Percentiles rank a stretch among this genome's conserved stretches.
phyloP scores from a whole-genome alignment of 345 rosid genomes.

The Populus tremula region DNA sequence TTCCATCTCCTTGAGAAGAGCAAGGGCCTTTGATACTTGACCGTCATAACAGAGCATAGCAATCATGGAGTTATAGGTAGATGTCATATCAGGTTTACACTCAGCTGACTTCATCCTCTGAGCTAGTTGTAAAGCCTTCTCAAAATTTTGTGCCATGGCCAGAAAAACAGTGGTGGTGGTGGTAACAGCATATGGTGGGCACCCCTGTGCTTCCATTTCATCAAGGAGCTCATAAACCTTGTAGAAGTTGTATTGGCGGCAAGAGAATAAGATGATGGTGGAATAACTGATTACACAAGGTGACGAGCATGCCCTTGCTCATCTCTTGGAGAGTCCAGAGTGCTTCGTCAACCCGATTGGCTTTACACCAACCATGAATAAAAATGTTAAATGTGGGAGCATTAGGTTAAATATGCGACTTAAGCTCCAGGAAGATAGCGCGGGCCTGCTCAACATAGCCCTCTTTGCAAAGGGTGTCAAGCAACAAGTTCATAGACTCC shows the following conservation, averaged over 20 bases:
- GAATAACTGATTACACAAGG: conserved; percentile 76
- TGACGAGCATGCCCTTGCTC: conserved; percentile 58
- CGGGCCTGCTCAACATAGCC: conserved; percentile 64
- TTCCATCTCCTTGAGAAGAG: conserved; percentile 57
- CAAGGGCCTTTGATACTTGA: conserved; percentile 44
- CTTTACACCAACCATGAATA: conserved; percentile 85
- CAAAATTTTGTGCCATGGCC: conserved; percentile 47
- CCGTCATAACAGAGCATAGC: conserved; percentile 64
- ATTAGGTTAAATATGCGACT: conserved; percentile 56
- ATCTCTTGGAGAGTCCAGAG: conserved; percentile 86
- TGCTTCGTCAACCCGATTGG: conserved; percentile 73
- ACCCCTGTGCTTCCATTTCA: conserved; percentile 62
- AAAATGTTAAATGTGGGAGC: conserved; percentile 72
- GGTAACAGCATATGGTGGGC: conserved; percentile 63
- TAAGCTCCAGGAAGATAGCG: conserved; percentile 50
- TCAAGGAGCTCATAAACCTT: conserved; percentile 62
- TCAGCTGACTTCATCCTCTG: conserved; percentile 48
- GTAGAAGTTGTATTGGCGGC: conserved; percentile 24
- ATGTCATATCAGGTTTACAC: conserved; percentile 56
- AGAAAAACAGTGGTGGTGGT: conserved; percentile 63
- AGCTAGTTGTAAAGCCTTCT: conserved; percentile 53
- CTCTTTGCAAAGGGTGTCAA: conserved; percentile 86
- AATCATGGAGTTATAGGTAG: conserved; percentile 77
- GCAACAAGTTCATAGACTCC: conserved; percentile 67
- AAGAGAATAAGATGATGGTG: conserved; percentile 41